Percentiles rank a stretch among this genome's conserved stretches.
phyloP scores from a whole-genome alignment of 148 eudicot genomes.

The Chenopodium quinoa region DNA sequence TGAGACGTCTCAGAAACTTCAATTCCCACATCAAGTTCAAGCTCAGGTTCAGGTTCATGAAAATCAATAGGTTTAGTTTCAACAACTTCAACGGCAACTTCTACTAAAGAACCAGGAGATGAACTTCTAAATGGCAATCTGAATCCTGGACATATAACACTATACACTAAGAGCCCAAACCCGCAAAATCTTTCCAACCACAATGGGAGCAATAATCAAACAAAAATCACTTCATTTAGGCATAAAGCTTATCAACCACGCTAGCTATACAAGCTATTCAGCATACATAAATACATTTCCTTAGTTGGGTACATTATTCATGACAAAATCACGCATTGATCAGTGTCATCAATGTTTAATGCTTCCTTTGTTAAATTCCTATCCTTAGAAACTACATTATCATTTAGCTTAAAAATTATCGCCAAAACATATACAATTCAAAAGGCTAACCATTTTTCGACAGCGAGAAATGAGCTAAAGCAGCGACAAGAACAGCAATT shows the following conservation, averaged over 20 bases:
- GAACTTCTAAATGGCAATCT: conserved; percentile 43
- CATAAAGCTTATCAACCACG: neutral
- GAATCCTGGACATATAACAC: conserved; percentile 42
- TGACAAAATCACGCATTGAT: neutral
- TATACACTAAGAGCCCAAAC: conserved; percentile 3
- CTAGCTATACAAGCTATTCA: neutral
- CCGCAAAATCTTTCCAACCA: neutral
- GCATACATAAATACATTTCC: no score
- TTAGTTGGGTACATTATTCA: no score
- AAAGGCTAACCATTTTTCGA: conserved; percentile 46
- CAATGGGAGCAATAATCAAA: neutral
- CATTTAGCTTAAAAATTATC: no score
- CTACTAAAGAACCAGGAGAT: conserved; percentile 32
- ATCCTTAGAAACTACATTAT: no score
- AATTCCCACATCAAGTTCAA: conserved; percentile 19
- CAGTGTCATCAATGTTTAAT: no score
- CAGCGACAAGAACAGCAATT: conserved; percentile 46
- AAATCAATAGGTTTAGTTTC: conserved; percentile 26
- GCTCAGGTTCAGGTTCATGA: conserved; percentile 18
- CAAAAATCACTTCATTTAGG: neutral
- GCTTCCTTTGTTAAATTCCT: no score
- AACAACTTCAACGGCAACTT: conserved; percentile 23
- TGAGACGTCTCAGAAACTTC: conserved; percentile 29
- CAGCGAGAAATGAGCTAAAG: conserved; percentile 39
- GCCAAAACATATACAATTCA: neutral